Evolutionary conservation across 2,329 filamentous ascomycete species (phyloP), one percentile per base, ranked within the genome.

Genomic region (Pyricularia pennisetigena): DNA sequence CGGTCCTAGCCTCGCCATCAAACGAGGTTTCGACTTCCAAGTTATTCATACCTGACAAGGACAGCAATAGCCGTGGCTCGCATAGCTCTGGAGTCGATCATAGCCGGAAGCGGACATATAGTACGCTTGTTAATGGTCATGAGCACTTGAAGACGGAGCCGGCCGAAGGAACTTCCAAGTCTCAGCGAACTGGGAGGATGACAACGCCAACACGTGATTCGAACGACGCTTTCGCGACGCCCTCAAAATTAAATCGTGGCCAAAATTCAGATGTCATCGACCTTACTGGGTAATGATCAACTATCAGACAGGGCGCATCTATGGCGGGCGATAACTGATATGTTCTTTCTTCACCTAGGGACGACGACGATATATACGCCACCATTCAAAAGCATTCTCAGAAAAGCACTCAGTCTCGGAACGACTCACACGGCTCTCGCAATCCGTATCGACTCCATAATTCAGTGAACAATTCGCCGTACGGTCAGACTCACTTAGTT

Each of bases 101-200:
- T 26, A 67, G 23, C 66, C 70, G 72, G 66, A 77, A 77, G 67
- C 76, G 76, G 14, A 72, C 73, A 1, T 73, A 74, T 63, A 71
- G 70, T 28, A 72, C 72, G 24, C 71, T 75, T 61, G 69, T 75
- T 23, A 35, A 65, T 20, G 30, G 29, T 12, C 5, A n/a, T 30
- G 10, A 20, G 26, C 29, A 20, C 30, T 20, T 23, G 20, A 65
- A 65, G 29, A 35, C 16, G 28, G 59, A 62, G 59, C 24, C 59
- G 59, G 24, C 14, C 6, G 59, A 62, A 3, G 59, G 59, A 16
- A 26, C 24, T 7, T 62, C 59, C 59, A 62, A 62, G 59, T 62
- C 59, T 28, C 59, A 28, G 24, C 59, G 59, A 16, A 62, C 59
- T 26, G 23, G 12, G 32, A 65, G 63, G 63, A 65, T 65, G 63